Base-by-base conservation (phyloP, 306 rosid genomes). In the Rosa persica region DNA sequence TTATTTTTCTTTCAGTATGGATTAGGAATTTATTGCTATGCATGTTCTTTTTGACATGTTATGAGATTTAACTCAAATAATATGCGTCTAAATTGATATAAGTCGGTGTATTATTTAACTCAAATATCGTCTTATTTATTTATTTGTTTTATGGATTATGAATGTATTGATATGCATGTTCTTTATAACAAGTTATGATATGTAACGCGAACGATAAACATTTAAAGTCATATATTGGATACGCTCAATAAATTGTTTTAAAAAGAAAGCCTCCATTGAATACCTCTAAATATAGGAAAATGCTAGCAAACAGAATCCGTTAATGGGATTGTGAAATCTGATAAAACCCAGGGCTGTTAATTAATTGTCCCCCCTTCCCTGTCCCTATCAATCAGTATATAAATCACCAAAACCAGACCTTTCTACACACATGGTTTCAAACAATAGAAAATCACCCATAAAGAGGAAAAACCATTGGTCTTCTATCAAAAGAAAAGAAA, bases 251-350 rank as follows among this genome's bases (percentile, higher is more conserved):
- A 51, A 5, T 17, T 30, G 36, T 51, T 52, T 8, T 19, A 12
- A 48, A 17, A 20, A 49, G 5, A 49, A 49, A 16, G 6, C 20
- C n/a, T 54, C 9, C 25, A 54, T 10, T 58, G 2, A 58, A 58
- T 0, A 0, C 4, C 3, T 8, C 27, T 11, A 61, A 12, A 27
- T 6, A 27, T 5, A 13, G 19, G 68, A 34, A 62, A 62, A 34
- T 13, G 68, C 39, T 73, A 20, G 76, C n/a, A 39, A 55, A 73
- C 22, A n/a, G 38, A 73, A 43, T 55, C 77, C 13, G 77, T 22
- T 39, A 2, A 25, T 6, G 77, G 52, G 38, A 55, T n/a, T 15
- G 39, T 55, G 13, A 34, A 49, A 20, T 19, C 22, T 36, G 64
- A 54, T 20, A n/a, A 10, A 38, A 49, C 46, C 17, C n/a, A 5